phyloP scores from a whole-genome alignment of 2,329 filamentous ascomycete genomes.

The Xylaria digitata region DNA sequence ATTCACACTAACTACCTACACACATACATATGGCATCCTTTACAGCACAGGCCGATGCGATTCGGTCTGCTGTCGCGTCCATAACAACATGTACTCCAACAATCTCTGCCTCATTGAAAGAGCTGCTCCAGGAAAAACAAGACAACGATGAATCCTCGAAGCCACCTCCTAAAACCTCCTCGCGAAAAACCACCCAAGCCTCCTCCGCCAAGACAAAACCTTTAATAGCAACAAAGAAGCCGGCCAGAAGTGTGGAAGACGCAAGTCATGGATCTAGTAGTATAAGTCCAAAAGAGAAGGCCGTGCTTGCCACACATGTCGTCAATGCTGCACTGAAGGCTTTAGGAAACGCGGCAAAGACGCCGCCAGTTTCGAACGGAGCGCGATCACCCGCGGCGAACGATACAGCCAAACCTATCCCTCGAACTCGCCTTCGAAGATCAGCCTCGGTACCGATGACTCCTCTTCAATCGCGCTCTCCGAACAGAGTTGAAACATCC shows the following conservation, averaged over 20 bases:
- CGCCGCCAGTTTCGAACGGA: constrained; percentile 50
- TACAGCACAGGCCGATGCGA: constrained; percentile 59
- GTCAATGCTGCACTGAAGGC: constrained; percentile 77
- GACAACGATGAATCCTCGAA: constrained; percentile 47
- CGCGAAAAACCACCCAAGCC: constrained; percentile 46
- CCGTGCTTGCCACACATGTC: constrained; percentile 76
- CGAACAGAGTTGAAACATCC: constrained; percentile 70
- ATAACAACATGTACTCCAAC: constrained; percentile 65
- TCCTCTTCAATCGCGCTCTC: constrained; percentile 69
- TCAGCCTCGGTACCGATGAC: constrained; percentile 69
- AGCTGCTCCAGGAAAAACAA: constrained; percentile 54
- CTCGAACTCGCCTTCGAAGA: constrained; percentile 60
- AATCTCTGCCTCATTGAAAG: constrained; percentile 60
- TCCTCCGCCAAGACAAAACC: constrained; percentile 40
- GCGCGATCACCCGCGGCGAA: constrained; percentile 51
- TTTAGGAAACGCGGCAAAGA: constrained; percentile 74
- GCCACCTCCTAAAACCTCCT: constrained; percentile 47
- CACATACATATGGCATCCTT: constrained; percentile 56
- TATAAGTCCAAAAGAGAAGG: constrained; percentile 69
- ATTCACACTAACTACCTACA: constrained; percentile 9
- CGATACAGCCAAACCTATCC: constrained; percentile 53
- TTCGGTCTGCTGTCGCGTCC: constrained; percentile 66
- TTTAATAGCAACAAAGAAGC: constrained; percentile 29
- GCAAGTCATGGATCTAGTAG: constrained; percentile 52
- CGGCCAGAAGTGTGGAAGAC: constrained; percentile 26